Base-by-base conservation (phyloP, 164 flowering plant genomes). In the Cinnamomum micranthum region DNA sequence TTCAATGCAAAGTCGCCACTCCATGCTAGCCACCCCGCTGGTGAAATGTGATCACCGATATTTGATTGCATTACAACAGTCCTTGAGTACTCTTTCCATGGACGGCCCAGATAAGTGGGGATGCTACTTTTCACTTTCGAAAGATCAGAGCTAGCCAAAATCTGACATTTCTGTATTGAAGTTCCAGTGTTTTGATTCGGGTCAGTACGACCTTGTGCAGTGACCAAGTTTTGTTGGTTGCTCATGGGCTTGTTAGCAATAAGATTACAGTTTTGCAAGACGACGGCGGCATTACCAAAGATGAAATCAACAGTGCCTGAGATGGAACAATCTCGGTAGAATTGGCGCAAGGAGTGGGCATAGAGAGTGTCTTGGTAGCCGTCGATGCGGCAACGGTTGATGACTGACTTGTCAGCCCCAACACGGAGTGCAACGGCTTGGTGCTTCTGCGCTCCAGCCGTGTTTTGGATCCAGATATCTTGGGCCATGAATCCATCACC, bases 341-440 rank as follows among this genome's bases (percentile, higher is more conserved):
- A 86, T 74, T 86, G 89, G 17, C 88, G 77, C 80, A 75, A 77
- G 79, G 81, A 69, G 76, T 86, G 88, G 15, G 88, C 25, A 74
- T 87, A 86, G 81, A 87, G 85, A 1, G 88, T 86, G 84, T 87
- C 87, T 55, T 87, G 88, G 80, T 75, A 87, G 12, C 82, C 90
- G 50, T 84, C 86, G 10, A 86, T 76, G 2, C 68, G 73, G 80
- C 90, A 87, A 0, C 86, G 81, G 83, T 87, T 82, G 27, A 87
- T 84, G 73, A 86, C 83, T 2, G 87, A 78, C 25, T 69, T 73
- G 52, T 87, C 87, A 1, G 85, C 81, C 1, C 86, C 82, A 19
- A 87, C 84, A 0, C 88, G 86, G 2, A 87, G 86, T 0, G 88
- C 88, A 58, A 87, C 90, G 0, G 87, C 90, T 72, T 86, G 88